phyloP scores from a whole-genome alignment of 2,329 filamentous ascomycete genomes.

The Metarhizium brunneum region DNA sequence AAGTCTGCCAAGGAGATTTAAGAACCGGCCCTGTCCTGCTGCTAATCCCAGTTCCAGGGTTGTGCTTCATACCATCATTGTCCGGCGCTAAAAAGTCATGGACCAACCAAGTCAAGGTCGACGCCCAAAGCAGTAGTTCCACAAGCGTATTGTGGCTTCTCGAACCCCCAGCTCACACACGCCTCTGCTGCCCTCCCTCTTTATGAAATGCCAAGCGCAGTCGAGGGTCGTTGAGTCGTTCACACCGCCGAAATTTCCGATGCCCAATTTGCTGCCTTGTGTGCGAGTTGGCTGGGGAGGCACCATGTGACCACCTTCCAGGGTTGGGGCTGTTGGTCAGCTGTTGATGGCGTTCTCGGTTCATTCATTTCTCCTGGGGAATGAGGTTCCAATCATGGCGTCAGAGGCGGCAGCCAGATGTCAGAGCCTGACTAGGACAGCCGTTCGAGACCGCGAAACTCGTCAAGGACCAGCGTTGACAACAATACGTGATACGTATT shows the following conservation, averaged over 20 bases:
- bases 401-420: background rate
- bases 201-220: no score
- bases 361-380: background rate
- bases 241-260: background rate
- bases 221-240: background rate
- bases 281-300: background rate
- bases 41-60: background rate
- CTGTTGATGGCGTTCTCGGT: background rate
- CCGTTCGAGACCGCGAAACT: background rate
- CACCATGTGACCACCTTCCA: background rate
- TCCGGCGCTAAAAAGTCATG: background rate
- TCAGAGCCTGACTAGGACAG: background rate
- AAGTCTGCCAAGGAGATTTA: background rate
- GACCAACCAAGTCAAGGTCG: background rate
- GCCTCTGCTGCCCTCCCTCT: no score
- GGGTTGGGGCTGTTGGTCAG: background rate
- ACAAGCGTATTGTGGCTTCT: background rate
- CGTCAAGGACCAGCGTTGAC: background rate
- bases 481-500: background rate
- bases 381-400: background rate
- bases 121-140: constrained; percentile 2
- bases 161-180: background rate
- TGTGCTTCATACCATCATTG: background rate
- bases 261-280: background rate
- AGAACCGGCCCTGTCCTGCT: background rate